phyloP scores from a whole-genome alignment of 495 filamentous ascomycete genomes.

The Daldinia grandis region DNA sequence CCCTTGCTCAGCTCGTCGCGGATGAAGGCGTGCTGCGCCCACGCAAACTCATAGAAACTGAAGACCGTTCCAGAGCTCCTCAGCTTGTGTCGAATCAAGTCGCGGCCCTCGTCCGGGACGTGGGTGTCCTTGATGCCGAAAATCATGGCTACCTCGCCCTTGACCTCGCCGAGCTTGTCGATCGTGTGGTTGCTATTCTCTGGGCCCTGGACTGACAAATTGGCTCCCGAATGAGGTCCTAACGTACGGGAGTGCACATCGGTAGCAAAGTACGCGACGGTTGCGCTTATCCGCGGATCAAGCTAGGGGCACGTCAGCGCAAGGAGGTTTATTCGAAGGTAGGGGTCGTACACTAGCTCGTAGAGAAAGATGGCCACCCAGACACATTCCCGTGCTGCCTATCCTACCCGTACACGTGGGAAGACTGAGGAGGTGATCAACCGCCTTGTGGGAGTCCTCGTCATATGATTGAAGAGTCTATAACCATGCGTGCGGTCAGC shows the following conservation, averaged over 20 bases:
- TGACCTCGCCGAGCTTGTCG: conserved; percentile 69
- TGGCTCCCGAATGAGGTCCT: conserved; percentile 56
- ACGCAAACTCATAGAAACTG: conserved; percentile 87
- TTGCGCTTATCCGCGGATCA: conserved; percentile 76
- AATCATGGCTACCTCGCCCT: conserved; percentile 81
- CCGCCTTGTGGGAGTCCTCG: conserved; percentile 78
- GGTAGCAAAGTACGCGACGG: conserved; percentile 91
- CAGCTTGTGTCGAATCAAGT: conserved; percentile 85
- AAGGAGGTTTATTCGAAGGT: neutral
- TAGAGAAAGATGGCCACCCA: conserved; percentile 90
- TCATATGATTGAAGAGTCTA: conserved; percentile 89
- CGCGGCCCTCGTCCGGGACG: conserved; percentile 83
- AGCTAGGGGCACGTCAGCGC: conserved; percentile 50
- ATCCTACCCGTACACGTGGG: conserved; percentile 85
- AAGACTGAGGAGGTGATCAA: conserved; percentile 77
- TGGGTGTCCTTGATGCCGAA: conserved; percentile 91
- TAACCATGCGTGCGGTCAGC: conserved; percentile 18
- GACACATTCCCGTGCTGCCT: conserved; percentile 93
- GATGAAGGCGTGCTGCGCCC: conserved; percentile 96
- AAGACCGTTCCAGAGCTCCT: conserved; percentile 78
- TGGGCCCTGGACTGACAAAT: conserved; percentile 46
- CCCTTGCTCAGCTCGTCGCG: conserved; percentile 95
- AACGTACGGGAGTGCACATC: conserved; percentile 84
- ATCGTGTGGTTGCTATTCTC: conserved; percentile 52
- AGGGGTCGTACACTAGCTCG: conserved; percentile 67